Evolutionary conservation across 345 rosid genomes (phyloP).

Genomic region (Citrus mangshanensis): DNA sequence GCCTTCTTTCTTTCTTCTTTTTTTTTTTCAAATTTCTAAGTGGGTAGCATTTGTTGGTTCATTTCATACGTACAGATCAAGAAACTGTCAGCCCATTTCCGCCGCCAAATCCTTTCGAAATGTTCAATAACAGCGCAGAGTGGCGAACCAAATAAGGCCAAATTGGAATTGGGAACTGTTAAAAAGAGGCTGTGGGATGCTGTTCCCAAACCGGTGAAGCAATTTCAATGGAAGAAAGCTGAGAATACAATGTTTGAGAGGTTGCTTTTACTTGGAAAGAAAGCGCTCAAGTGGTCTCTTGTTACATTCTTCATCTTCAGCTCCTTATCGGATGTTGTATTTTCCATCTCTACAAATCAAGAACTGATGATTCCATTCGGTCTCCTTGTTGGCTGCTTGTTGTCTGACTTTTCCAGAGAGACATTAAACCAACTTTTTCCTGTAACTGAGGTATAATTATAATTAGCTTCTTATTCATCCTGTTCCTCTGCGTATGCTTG

Average conservation of each 20-base stretch:
- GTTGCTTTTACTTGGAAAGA: slow-evolving; percentile 23
- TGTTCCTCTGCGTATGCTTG: no score
- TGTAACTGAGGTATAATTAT: no score
- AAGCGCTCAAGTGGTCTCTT: slow-evolving; percentile 40
- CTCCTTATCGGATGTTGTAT: slow-evolving; percentile 36
- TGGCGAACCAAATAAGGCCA: slow-evolving; percentile 31
- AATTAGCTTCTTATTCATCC: no score
- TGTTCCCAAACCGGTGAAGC: slow-evolving; percentile 26
- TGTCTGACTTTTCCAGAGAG: slow-evolving; percentile 23
- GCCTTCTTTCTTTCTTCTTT: no score
- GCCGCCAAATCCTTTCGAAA: slow-evolving; percentile 1
- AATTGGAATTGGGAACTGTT: slow-evolving; percentile 14
- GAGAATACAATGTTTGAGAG: slow-evolving; percentile 23
- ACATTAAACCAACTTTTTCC: background rate
- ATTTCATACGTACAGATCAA: slow-evolving; percentile 22
- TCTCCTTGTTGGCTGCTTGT: slow-evolving; percentile 40
- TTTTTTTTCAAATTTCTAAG: no score
- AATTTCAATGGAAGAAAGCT: slow-evolving; percentile 47
- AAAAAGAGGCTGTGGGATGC: slow-evolving; percentile 35
- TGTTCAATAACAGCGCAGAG: slow-evolving; percentile 23
- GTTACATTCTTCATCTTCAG: slow-evolving; percentile 19
- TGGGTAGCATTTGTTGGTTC: background rate
- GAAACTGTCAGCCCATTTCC: slow-evolving; percentile 15
- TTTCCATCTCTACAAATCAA: slow-evolving; percentile 35
- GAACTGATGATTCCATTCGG: slow-evolving; percentile 48